Evolutionary conservation across 2,329 filamentous ascomycete species (phyloP).

Genomic region (Pseudogymnoascus sp.): DNA sequence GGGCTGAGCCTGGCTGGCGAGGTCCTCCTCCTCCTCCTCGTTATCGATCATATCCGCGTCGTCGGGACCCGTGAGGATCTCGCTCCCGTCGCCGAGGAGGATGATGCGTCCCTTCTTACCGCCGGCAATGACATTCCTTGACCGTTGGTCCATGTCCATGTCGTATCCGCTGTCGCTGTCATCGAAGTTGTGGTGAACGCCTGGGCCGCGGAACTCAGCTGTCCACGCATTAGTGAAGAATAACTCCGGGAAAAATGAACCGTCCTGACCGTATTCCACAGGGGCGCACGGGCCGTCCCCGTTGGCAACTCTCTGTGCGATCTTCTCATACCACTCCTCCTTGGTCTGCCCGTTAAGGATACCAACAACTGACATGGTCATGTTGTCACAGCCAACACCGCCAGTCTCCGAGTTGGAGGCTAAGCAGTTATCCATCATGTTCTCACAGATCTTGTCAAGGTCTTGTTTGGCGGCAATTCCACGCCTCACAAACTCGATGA

Average conservation of each 20-base stretch:
- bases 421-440: slow-evolving; percentile 99
- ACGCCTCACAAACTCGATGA: slow-evolving; percentile 91
- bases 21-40: slow-evolving; percentile 75
- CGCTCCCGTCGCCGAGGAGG: slow-evolving; percentile 88
- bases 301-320: slow-evolving; percentile 87
- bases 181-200: slow-evolving; percentile 74
- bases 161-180: slow-evolving; percentile 72
- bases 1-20: slow-evolving; percentile 62
- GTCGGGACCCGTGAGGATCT: slow-evolving; percentile 79
- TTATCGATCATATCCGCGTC: slow-evolving; percentile 94
- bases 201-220: slow-evolving; percentile 81
- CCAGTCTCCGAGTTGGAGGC: slow-evolving; percentile 97
- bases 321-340: slow-evolving; percentile 97
- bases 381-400: slow-evolving; percentile 97
- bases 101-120: slow-evolving; percentile 78
- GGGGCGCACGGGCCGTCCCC: slow-evolving; percentile 97
- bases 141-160: slow-evolving; percentile 55
- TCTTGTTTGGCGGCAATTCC: slow-evolving; percentile 96
- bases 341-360: slow-evolving; percentile 86
- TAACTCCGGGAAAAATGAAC: slow-evolving; percentile 15
- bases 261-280: slow-evolving; percentile 84
- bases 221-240: slow-evolving; percentile 21
- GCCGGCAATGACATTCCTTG: slow-evolving; percentile 41
- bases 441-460: slow-evolving; percentile 91
- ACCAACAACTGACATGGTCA: slow-evolving; percentile 92